Base-by-base conservation (phyloP, 2,329 filamentous ascomycete genomes). In the Diplodia seriata region DNA sequence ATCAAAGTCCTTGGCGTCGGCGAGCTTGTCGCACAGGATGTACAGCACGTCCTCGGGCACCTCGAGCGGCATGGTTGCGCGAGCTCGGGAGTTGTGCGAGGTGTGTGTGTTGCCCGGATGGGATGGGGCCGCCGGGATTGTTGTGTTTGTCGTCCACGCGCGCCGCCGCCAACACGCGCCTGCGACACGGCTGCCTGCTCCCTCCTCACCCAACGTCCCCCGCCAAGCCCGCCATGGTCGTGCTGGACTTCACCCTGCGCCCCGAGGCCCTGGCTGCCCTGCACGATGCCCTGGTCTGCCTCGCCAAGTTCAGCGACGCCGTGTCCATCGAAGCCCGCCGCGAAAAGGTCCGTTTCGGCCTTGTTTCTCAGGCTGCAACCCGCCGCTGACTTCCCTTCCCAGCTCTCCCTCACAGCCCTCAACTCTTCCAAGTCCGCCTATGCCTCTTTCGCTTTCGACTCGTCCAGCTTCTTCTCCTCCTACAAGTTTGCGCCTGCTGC, bases 351-450 rank as follows among this genome's bases (percentile, higher is more conserved):
- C 66, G 77, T 74, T 47, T 15, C 15, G 7, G 47, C 53, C 51
- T 54, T 50, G 38, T 31, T 50, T 23, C 38, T 74, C 53, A 64
- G 29, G 64, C 66, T 53, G 50, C 23, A 14, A 66, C 49, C 66
- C 68, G 77, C 26, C 73, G 47, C 31, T 23, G 53, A 53, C 64
- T 36, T 61, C 56, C 36, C 54, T 67, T 26, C 38, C 18, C 70
- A 92, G 91, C 85, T 94, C 71, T 84, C 89, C 4, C 83, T 94
- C 66, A 92, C 90, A 15, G 88, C 91, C 15, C 82, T 94, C 70
- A 94, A 94, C 76, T 86, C 87, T n/a, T 92, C 91, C 67, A 92
- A 92, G 75, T 92, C 91, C 4, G 91, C 90, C 20, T 94, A 94
- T 76, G 89, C 90, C 31, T 90, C 89, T 68, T 89, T 93, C 73